Evolutionary conservation across 1,284 basidiomycete species (phyloP).

Genomic region (Irpex sp.): DNA sequence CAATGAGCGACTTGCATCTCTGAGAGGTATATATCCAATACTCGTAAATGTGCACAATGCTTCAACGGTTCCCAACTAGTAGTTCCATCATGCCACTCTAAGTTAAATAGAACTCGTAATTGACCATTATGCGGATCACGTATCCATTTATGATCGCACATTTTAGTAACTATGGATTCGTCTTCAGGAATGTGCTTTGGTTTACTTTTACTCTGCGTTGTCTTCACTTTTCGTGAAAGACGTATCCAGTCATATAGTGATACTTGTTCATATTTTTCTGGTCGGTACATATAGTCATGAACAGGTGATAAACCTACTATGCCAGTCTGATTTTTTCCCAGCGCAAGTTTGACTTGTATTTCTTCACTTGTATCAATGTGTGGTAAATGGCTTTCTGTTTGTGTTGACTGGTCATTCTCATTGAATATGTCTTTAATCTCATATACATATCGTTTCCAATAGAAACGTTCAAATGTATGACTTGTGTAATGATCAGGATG

Average conservation of each 20-base stretch:
- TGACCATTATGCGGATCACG: not conserved
- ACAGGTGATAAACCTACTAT: not conserved
- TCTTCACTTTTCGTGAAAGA: not conserved
- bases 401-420: not conserved
- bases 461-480: constrained; percentile 5
- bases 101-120: not conserved
- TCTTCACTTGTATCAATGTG: not conserved
- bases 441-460: constrained; percentile 7
- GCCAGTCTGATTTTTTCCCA: not conserved
- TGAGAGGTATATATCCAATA: not conserved
- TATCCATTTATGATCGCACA: not conserved
- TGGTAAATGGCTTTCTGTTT: not conserved
- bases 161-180: not conserved
- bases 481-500: constrained; percentile 15
- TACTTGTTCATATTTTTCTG: not conserved
- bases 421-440: not conserved
- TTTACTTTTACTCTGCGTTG: not conserved
- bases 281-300: not conserved
- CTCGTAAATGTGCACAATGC: not conserved
- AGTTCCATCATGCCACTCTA: not conserved
- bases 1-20: not conserved
- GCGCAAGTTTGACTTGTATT: not conserved
- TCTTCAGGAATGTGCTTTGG: not conserved
- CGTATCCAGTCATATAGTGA: constrained; percentile 1
- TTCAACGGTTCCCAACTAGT: not conserved